Conservation (phyloP, 164 flowering plant species). For the Santalum album region DNA sequence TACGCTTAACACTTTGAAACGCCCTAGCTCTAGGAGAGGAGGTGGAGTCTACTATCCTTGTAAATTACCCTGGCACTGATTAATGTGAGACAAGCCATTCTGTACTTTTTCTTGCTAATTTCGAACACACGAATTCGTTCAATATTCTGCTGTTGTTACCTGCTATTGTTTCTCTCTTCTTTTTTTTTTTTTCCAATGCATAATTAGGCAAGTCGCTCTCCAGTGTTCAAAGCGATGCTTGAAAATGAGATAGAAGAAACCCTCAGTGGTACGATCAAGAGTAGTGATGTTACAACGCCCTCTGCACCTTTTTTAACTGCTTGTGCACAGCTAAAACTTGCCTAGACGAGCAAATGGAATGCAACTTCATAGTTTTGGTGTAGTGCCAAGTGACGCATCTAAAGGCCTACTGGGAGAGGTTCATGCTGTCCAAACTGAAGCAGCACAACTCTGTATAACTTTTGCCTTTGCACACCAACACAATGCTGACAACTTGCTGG, state of each 20-base stretch:
- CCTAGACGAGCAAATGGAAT: constrained; percentile 70
- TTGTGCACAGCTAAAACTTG: constrained; percentile 76
- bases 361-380: constrained; percentile 61
- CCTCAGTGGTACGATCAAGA: constrained; percentile 69
- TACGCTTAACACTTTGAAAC: too few relatives aligned
- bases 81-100: too few relatives aligned
- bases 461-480: constrained; percentile 84
- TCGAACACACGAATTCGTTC: too few relatives aligned
- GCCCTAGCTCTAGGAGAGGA: too few relatives aligned
- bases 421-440: constrained; percentile 57
- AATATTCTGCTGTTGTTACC: neutral
- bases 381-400: constrained; percentile 84
- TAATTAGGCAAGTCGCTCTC: constrained; percentile 68
- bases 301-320: constrained; percentile 59
- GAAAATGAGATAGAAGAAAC: constrained; percentile 89
- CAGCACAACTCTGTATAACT: constrained; percentile 47
- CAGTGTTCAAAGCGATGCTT: constrained; percentile 88
- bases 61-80: too few relatives aligned
- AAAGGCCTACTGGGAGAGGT: constrained; percentile 68
- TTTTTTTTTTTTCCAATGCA: neutral
- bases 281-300: constrained; percentile 63
- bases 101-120: too few relatives aligned
- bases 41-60: too few relatives aligned
- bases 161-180: neutral
- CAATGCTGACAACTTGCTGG: constrained; percentile 55